A percentile compares a stretch with the other conserved stretches of the same genome.
Evolutionary conservation across 2,329 filamentous ascomycete species (phyloP).

Genomic region (Aspergillus unguis): DNA sequence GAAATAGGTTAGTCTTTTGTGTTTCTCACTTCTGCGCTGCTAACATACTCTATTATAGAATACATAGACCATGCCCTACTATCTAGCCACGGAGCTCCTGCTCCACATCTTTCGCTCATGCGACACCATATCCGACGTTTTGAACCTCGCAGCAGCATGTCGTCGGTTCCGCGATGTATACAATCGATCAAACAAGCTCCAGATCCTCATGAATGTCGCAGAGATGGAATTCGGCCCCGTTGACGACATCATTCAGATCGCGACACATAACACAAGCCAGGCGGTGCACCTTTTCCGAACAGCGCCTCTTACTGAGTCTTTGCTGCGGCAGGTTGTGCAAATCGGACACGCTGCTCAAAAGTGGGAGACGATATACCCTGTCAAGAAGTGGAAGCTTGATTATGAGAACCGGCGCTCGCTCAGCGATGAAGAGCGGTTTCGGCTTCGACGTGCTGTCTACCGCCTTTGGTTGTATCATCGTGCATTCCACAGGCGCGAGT

Average conservation of each 20-base stretch:
- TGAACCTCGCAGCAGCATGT: conserved; percentile 54
- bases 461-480: conserved; percentile 59
- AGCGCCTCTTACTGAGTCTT: conserved; percentile 53
- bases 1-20: conserved; percentile 1
- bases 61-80: conserved; percentile 46
- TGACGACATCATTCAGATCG: conserved; percentile 56
- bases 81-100: conserved; percentile 57
- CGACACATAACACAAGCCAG: conserved; percentile 60
- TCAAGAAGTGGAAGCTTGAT: conserved; percentile 61
- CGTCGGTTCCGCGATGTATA: conserved; percentile 54
- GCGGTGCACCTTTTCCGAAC: conserved; percentile 53
- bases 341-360: conserved; percentile 54
- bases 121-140: conserved; percentile 51
- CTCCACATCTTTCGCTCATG: conserved; percentile 56
- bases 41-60: not conserved
- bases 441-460: conserved; percentile 57
- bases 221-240: conserved; percentile 58
- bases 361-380: conserved; percentile 61
- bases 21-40: not conserved
- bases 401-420: conserved; percentile 55
- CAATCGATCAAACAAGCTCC: conserved; percentile 51
- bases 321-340: conserved; percentile 55
- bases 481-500: conserved; percentile 55
- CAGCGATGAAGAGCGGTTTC: conserved; percentile 48
- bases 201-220: conserved; percentile 52